Base-by-base conservation (phyloP, 2,329 filamentous ascomycete genomes). In the Phialocephala subalpina region DNA sequence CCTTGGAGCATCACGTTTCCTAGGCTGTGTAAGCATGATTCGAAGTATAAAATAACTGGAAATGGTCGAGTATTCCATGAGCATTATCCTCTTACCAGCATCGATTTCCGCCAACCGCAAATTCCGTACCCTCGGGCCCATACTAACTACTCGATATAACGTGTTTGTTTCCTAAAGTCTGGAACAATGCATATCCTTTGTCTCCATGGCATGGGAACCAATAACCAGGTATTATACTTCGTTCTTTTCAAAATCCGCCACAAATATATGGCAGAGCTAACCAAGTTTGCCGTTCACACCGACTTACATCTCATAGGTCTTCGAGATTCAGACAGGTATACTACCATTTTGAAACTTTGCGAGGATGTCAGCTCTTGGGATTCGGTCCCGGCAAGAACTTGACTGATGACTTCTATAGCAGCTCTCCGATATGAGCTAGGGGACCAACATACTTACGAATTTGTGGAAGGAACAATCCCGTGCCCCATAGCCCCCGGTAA, bases 361-460 rank as follows among this genome's bases (percentile, higher is more conserved):
- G 7, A 14, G 7, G 14, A 38, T 38, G n/a, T 49, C n/a, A 18
- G 22, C 45, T 6, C 8, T n/a, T n/a, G 8, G 8, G 18, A 49
- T 49, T 8, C 22, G n/a, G n/a, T n/a, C n/a, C n/a, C n/a, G n/a
- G n/a, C n/a, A 7, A 20, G 45, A 49, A 8, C 45, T 25, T 49
- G n/a, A 49, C n/a, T n/a, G 22, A n/a, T 8, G 45, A 20, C 8
- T 6, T 8, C 47, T 14, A 36, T 22, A 69, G 67, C 67, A 29
- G 58, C 67, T 20, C 27, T 69, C 16, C 64, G 67, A 18, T 65
- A 62, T 58, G 64, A 67, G 25, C 47, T 69, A 1, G 64, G 56
- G 3, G 60, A 62, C 22, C 58, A 69, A 9, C 67, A 69, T 29
- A 65, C 62, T 1, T 69, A 53, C 36, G 64, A 69, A 27, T 69